Evolutionary conservation across 805 yeast genomes (phyloP).

Genomic region (Grigorovia yakushimaensis): DNA sequence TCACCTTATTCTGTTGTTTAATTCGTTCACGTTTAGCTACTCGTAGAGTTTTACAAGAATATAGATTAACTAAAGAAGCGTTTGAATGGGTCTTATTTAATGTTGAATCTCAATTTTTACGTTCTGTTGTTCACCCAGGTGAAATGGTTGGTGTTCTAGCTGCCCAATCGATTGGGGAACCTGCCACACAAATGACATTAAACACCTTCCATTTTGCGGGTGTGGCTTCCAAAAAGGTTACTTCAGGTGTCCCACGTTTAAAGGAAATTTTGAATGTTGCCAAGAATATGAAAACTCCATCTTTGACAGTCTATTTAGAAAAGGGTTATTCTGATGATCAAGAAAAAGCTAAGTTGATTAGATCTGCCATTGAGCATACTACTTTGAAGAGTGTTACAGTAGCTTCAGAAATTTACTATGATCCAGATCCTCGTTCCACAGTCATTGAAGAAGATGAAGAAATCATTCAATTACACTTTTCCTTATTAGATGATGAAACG

Average conservation of each 20-base stretch:
- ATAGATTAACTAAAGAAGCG: slow-evolving; percentile 69
- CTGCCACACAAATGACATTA: slow-evolving; percentile 98
- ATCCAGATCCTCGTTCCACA: slow-evolving; percentile 95
- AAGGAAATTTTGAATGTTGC: slow-evolving; percentile 98
- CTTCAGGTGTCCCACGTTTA: slow-evolving; percentile 98
- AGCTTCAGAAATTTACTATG: slow-evolving; percentile 95
- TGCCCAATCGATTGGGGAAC: slow-evolving; percentile 98
- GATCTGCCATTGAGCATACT: slow-evolving; percentile 95
- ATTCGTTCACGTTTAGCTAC: slow-evolving; percentile 86
- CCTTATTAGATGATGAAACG: slow-evolving; percentile 95
- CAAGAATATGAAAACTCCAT: slow-evolving; percentile 93
- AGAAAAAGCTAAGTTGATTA: slow-evolving; percentile 88
- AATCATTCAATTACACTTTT: slow-evolving; percentile 78
- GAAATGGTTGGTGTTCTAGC: slow-evolving; percentile 99
- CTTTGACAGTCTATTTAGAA: slow-evolving; percentile 82
- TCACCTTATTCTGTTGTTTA: slow-evolving; percentile 79
- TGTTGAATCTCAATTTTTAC: slow-evolving; percentile 83
- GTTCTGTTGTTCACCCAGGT: slow-evolving; percentile 87
- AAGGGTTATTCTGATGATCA: slow-evolving; percentile 76
- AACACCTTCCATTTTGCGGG: slow-evolving; percentile 98
- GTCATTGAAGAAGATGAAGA: slow-evolving; percentile 94
- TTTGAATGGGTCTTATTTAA: slow-evolving; percentile 96
- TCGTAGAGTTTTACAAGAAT: slow-evolving; percentile 87
- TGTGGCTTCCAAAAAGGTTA: slow-evolving; percentile 98
- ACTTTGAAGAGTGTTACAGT: slow-evolving; percentile 89